Conservation (phyloP, 345 rosid genomes). For the Eutrema yunnanense region DNA sequence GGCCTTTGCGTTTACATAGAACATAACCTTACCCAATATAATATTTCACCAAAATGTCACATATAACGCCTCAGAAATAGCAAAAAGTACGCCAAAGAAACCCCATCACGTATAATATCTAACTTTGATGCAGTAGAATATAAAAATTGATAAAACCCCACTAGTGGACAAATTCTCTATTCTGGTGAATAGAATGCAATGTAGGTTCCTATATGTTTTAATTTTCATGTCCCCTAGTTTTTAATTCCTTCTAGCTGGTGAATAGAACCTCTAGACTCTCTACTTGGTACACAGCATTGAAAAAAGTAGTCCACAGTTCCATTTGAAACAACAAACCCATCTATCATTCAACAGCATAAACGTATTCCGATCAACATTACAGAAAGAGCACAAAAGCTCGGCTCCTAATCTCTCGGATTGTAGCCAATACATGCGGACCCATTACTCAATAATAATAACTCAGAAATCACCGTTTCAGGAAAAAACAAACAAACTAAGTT, state of each 20-base stretch:
- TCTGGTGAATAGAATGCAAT: neutral
- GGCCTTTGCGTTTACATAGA: neutral
- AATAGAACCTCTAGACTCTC: neutral
- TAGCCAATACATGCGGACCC: neutral
- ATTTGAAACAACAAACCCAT: neutral
- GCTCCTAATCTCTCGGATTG: neutral
- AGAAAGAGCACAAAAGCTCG: neutral
- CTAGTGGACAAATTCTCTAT: constrained; percentile 1
- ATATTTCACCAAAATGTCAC: neutral
- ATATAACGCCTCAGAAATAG: neutral
- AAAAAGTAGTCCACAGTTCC: neutral
- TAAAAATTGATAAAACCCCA: neutral
- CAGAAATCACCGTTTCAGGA: neutral
- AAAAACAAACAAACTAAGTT: neutral
- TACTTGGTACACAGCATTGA: neutral
- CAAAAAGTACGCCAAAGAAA: neutral
- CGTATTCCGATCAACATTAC: neutral
- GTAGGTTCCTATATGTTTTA: constrained; percentile 1
- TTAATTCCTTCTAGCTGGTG: neutral
- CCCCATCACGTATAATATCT: neutral
- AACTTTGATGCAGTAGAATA: constrained; percentile 12
- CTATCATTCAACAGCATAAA: neutral
- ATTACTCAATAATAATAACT: neutral
- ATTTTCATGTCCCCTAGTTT: neutral
- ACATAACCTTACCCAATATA: neutral